A percentile compares a stretch with the other conserved stretches of the same genome.
phyloP scores from a whole-genome alignment of 208 protist species.

The Wallacemonas sp. region DNA sequence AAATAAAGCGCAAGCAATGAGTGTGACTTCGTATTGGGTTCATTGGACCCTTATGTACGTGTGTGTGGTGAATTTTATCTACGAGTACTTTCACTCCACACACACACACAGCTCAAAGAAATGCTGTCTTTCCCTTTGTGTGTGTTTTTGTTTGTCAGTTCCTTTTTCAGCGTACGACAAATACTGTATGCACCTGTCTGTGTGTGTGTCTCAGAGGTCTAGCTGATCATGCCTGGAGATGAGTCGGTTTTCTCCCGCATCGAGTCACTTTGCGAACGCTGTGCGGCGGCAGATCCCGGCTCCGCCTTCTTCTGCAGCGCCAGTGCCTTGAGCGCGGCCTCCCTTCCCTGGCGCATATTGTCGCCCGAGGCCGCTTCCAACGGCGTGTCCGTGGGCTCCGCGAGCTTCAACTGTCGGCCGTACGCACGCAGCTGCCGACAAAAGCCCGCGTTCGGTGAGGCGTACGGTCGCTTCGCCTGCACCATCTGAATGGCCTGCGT shows the following conservation, averaged over 20 bases:
- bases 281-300: neutral
- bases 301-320: slow-evolving; percentile 11
- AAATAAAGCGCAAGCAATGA: neutral
- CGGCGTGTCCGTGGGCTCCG: neutral
- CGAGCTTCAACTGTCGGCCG: slow-evolving; percentile 24
- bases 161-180: no score
- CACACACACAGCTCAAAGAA: no score
- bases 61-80: no score
- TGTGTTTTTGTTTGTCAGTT: slow-evolving; percentile 6
- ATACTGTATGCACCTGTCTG: no score
- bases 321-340: slow-evolving; percentile 5
- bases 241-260: neutral
- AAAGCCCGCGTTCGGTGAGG: slow-evolving; percentile 76
- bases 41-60: no score
- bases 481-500: slow-evolving; percentile 54
- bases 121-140: slow-evolving; percentile 16
- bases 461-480: slow-evolving; percentile 39
- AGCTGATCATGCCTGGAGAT: neutral
- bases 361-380: neutral
- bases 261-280: slow-evolving; percentile 1
- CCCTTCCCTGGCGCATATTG: neutral
- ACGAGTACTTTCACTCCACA: no score
- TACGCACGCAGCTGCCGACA: slow-evolving; percentile 51
- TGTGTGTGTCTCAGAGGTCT: neutral
- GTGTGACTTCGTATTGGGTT: no score